Base-by-base conservation (phyloP, 768 basidiomycete species). In the Amanita inopinata region DNA sequence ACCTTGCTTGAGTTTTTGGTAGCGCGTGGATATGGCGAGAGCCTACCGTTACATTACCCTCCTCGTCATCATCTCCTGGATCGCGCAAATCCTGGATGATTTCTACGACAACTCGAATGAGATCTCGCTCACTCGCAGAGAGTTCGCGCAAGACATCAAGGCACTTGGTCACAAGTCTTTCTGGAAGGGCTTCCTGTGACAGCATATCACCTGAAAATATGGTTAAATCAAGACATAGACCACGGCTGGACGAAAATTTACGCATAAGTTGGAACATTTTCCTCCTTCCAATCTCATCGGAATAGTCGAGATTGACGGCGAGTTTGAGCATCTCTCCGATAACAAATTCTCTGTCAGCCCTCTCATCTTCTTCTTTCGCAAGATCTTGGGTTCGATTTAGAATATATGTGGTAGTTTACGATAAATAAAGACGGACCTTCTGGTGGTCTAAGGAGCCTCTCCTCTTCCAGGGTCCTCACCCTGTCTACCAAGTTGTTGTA, bases 251-350 rank as follows among this genome's bases (percentile, higher is more conserved):
- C 32, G 12, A 22, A 23, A 12, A 78, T 85, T 60, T 48, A 84
- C 90, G 78, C 51, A 93, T 78, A 23, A 93, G 78, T 38, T 76
- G 70, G 53, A 85, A 86, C 82, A 92, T 91, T 61, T 84, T 85
- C 46, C 90, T 64, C 46, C 90, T 64, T 3, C 94, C 93, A 46
- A 84, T 86, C 59, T 96, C 91, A 61, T 98, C 94, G 0, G 80
- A 75, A 52, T 93, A 97, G 59, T 97, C 93, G 19, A 91, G 66
- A 47, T 83, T 74, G 2, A 83, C 70, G 0, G 87, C 86, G 22
- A 94, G 63, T 51, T 71, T 74, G 17, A 96, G 71, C 58, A 97
- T 70, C 59, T 97, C 89, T 0, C 76, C 68, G n/a, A 94, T 68
- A 5, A 90, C 63, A 44, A 85, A 80, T 51, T 82, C 79, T 25